Conservation (phyloP, 192 early-diverging fungal species). For the Podochytrium sp. region DNA sequence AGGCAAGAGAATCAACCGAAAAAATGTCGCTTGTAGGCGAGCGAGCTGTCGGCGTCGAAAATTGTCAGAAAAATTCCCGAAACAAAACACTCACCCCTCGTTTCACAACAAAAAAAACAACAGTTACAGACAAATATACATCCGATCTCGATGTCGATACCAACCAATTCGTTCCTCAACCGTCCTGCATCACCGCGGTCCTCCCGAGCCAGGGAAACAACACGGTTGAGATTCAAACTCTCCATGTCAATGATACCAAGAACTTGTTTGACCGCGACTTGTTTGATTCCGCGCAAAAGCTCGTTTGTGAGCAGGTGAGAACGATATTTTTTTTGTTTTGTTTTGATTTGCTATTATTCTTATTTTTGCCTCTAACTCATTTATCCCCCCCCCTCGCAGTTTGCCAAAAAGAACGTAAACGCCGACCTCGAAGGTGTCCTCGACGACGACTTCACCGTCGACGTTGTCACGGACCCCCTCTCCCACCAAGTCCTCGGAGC, state of each 20-base stretch:
- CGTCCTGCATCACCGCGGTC: neutral
- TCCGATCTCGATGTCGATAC: constrained; percentile 23
- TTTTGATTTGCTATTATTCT: no score
- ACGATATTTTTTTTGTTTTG: neutral
- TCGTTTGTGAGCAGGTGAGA: constrained; percentile 9
- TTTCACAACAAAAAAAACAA: no score
- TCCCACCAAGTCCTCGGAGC: constrained; percentile 21
- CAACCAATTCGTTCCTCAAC: constrained; percentile 7
- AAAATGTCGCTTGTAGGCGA: no score
- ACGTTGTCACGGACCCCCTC: constrained; percentile 10
- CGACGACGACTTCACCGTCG: constrained; percentile 32
- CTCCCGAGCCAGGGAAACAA: neutral
- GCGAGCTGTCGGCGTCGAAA: no score
- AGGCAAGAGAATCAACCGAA: no score
- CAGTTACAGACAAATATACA: constrained; percentile 25
- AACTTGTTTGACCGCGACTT: neutral
- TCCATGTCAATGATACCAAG: neutral
- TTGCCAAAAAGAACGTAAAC: constrained; percentile 30
- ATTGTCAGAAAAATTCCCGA: no score
- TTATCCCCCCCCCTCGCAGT: neutral
- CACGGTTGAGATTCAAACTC: neutral
- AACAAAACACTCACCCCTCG: no score
- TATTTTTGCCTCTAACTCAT: neutral
- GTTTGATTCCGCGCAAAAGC: constrained; percentile 11
- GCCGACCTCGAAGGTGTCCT: constrained; percentile 20